These are phyloP conservation scores for Hypoxylon sp. DNA, from an alignment of 2,329 filamentous ascomycete species.

Conservation along the genomic window DNA sequence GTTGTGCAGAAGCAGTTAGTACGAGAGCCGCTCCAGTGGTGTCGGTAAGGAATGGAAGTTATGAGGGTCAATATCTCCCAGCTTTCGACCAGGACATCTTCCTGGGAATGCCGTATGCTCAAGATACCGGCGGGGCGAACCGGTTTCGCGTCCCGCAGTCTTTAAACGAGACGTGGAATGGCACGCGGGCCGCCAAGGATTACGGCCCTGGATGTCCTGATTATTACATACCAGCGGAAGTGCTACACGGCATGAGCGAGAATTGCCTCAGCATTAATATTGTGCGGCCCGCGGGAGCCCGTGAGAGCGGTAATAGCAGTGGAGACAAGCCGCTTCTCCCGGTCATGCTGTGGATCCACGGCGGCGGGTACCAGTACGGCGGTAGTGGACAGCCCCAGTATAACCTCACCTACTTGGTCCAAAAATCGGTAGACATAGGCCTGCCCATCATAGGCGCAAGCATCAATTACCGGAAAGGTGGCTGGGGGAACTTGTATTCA, in stretches of 20 bases:
- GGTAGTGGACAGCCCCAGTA: constrained; percentile 63
- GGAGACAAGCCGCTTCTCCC: constrained; percentile 44
- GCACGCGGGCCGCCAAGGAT: constrained; percentile 39
- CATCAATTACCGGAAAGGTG: constrained; percentile 61
- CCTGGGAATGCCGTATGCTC: constrained; percentile 70
- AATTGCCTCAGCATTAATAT: constrained; percentile 55
- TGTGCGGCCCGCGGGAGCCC: constrained; percentile 47
- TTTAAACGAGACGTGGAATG: constrained; percentile 45
- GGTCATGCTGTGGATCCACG: constrained; percentile 56
- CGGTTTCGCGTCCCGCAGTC: constrained; percentile 54
- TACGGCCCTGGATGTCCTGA: constrained; percentile 49
- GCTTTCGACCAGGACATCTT: constrained; percentile 65
- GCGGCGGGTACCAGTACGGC: constrained; percentile 51
- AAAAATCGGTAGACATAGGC: constrained; percentile 60
- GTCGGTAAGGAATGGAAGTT: constrained; percentile 56
- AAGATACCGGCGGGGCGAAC: constrained; percentile 55
- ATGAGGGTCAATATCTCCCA: constrained; percentile 54
- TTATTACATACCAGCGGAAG: constrained; percentile 34
- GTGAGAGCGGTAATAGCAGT: not conserved
- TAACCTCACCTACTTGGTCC: constrained; percentile 72
- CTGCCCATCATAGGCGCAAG: constrained; percentile 64
- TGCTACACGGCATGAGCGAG: constrained; percentile 51
- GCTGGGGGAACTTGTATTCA: constrained; percentile 52
- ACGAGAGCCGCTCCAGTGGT: constrained; percentile 42
- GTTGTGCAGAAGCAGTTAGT: not conserved